Percentiles rank a stretch among this genome's conserved stretches.
Conservation (phyloP, 23 red algal genomes). For the Rhodosorus marinus region DNA sequence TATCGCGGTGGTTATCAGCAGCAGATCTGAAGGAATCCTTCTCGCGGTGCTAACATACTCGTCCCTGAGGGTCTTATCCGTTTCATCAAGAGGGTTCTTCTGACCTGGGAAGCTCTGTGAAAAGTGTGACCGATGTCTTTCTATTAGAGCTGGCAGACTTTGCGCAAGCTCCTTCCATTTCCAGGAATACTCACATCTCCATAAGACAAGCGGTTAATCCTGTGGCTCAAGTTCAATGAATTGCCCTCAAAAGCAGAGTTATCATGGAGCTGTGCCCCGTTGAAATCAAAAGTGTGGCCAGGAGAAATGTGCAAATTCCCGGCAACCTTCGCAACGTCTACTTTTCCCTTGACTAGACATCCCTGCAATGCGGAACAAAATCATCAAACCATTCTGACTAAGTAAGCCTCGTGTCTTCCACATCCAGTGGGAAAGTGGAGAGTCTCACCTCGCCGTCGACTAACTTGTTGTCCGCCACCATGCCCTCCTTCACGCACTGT, state of each 20-base stretch:
- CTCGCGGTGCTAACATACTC: too few relatives aligned
- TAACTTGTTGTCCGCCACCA: conserved; percentile 5
- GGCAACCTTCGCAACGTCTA: conserved; percentile 55
- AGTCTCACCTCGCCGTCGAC: conserved; percentile 9
- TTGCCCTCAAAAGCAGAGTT: conserved; percentile 7
- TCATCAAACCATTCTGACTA: too few relatives aligned
- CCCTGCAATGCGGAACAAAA: conserved; percentile 10
- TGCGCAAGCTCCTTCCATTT: too few relatives aligned
- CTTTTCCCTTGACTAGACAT: conserved; percentile 43
- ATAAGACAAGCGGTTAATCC: conserved; percentile 49
- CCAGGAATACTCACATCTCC: too few relatives aligned
- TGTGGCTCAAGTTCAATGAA: conserved; percentile 51
- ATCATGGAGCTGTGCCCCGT: conserved; percentile 61
- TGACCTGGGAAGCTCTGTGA: conserved; percentile 61
- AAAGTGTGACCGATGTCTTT: too few relatives aligned
- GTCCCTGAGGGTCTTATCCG: conserved; percentile 2
- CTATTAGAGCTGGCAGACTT: too few relatives aligned
- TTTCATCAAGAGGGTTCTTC: conserved; percentile 67
- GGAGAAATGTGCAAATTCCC: conserved; percentile 82
- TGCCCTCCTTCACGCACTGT: conserved; percentile 58
- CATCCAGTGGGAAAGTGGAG: too few relatives aligned
- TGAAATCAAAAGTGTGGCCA: conserved; percentile 32
- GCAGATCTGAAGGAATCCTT: too few relatives aligned
- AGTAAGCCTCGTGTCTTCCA: too few relatives aligned
- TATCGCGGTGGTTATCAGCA: too few relatives aligned